Base-by-base conservation (phyloP, 192 early-diverging fungal species). In the Cetraspora pellucida region DNA sequence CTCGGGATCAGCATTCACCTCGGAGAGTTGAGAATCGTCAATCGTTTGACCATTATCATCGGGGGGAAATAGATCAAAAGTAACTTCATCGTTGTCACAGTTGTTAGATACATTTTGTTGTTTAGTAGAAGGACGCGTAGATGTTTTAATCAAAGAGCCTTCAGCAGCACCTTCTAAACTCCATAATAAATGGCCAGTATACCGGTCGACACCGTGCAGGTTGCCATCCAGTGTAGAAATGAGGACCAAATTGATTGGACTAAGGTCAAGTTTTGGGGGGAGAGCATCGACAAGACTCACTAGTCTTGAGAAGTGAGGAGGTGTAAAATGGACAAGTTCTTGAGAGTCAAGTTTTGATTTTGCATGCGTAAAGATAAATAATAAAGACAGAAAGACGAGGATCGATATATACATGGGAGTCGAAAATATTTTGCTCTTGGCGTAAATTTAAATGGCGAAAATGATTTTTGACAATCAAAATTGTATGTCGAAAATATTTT, bases 171-270 rank as follows among this genome's bases (percentile, higher is more conserved):
- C 75, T 21, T 70, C 66, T 79, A 83, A 57, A n/a, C 86, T 85
- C 94, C 94, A 95, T 10, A 89, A 59, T 3, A 91, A 71, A 6
- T 79, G 66, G 6, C 93, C 89, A 19, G 85, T 86, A 3, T 77
- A 66, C 5, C 79, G 79, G 52, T 89, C 75, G 19, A 95, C 85
- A 60, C 89, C 91, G 61, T 93, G 90, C 61, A 95, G 77, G 21
- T 82, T 74, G 16, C 94, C 94, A 82, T 95, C 94, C 27, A 95
- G 67, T 0, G 94, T 93, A 8, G 90, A 85, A 27, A 93, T 87
- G 10, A 95, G 74, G 10, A 93, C 74, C 13, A 93, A 46, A 10
- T 75, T 63, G 17, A 81, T 78, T 1, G 52, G 17, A 0, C 30
- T 14, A 57, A 78, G 79, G 0, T 81, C 78, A 27, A 64, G 61